A percentile compares a stretch with the other conserved stretches of the same genome.
phyloP scores from a whole-genome alignment of 2,329 filamentous ascomycete species.

The Aspergillus niger region DNA sequence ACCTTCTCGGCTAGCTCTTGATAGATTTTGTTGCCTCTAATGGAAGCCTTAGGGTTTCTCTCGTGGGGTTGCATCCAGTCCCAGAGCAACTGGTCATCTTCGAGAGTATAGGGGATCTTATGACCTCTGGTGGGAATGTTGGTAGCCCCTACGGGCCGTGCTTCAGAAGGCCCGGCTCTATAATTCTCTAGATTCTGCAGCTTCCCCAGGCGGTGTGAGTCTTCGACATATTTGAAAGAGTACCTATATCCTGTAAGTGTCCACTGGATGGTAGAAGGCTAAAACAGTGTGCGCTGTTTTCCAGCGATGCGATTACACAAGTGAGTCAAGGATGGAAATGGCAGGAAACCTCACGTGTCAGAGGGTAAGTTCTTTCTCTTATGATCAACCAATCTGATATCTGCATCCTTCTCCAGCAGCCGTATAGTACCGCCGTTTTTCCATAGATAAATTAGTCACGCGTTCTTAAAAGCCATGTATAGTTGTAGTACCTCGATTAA shows the following conservation, averaged over 20 bases:
- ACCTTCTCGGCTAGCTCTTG: slow-evolving; percentile 45
- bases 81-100: slow-evolving; percentile 49
- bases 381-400: slow-evolving; percentile 63
- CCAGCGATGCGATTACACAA: not conserved
- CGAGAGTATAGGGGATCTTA: slow-evolving; percentile 40
- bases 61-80: slow-evolving; percentile 46
- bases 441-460: slow-evolving; percentile 26
- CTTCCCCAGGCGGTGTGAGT: slow-evolving; percentile 52
- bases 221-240: slow-evolving; percentile 61
- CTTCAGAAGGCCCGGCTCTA: slow-evolving; percentile 46
- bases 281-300: too few species aligned
- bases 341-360: slow-evolving; percentile 45
- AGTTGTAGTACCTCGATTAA: slow-evolving; percentile 46
- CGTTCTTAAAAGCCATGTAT: not conserved
- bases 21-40: slow-evolving; percentile 49
- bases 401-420: slow-evolving; percentile 56
- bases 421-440: slow-evolving; percentile 59
- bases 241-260: slow-evolving; percentile 38
- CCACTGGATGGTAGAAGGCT: too few species aligned
- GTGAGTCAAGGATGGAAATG: not conserved
- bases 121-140: slow-evolving; percentile 37
- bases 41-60: slow-evolving; percentile 31
- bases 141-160: slow-evolving; percentile 49
- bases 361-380: slow-evolving; percentile 51
- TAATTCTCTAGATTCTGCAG: slow-evolving; percentile 54